Evolutionary conservation across 306 rosid genomes (phyloP), one percentile per base, ranked within the genome.

Genomic region (Cicer cuneatum): DNA sequence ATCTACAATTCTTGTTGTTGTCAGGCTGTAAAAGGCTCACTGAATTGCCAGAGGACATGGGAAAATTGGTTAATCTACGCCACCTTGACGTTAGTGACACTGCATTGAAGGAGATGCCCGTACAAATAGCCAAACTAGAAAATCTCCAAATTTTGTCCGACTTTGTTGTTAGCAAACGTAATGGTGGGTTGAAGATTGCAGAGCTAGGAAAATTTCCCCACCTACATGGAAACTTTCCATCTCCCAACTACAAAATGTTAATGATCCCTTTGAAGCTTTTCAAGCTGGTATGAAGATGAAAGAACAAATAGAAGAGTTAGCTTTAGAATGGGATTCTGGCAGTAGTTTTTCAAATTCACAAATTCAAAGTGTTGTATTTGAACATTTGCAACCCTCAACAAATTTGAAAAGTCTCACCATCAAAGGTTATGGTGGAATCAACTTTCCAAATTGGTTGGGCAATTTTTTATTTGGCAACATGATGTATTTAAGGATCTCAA

Each of bases 1-100:
- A 76, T 53, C 33, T 85, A 14, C 83, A 83, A 13, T 76, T 80
- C 0, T 39, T 83, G 29, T 38, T 72, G 10, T 24, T 85, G 43
- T 41, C 39, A 1, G 0, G 2, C 1, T 85, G 84, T 58, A 1
- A 0, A 2, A 2, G 1, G 7, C 74, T 69, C 11, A 5, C 11
- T 21, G 53, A 21, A 54, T 59, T 58, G 52, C 77, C 77, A 0
- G 24, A 0, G 12, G 58, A 69, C 71, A 65, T 65, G 0, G 53
- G 71, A 12, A 65, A 65, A 42, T 42, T 65, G 71, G 54, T 65
- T 21, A 65, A 42, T 42, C 10, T 65, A 1, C 3, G 6, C 2
- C 38, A 65, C 54, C 71, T 65, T 65, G 71, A 77, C 5, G 11
- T 57, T 7, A 43, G 62, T 2, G 39, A 13, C 10, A 69, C 65